Base-by-base conservation (phyloP, 306 rosid species). In the Sophora flavescens region DNA sequence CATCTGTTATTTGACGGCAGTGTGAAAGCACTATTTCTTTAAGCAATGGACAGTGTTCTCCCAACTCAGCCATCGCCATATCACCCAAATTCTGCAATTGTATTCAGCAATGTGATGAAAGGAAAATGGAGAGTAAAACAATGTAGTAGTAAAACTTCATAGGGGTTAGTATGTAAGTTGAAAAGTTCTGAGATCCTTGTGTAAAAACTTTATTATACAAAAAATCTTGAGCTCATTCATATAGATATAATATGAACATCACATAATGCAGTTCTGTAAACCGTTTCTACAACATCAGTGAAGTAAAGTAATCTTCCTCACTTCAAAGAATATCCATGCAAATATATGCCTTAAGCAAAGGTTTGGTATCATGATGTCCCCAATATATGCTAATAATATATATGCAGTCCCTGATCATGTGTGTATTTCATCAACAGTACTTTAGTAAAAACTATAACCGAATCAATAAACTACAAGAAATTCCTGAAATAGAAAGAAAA, bases 1-100 rank as follows among this genome's bases (percentile, higher is more conserved):
- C 92, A 52, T 95, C 98, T n/a, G 92, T 90, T 84, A 95, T 86
- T 83, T 82, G 92, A 54, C 91, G 94, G 89, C 99, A 95, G 83
- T 90, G 96, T 6, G 97, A 95, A 50, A 95, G 84, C 53, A 92
- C 90, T 62, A 92, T 70, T 47, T 95, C 97, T 74, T 82, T 89
- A 26, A 95, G 91, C 70, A 88, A 66, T 42, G 92, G 92, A 77
- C 97, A 95, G 70, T 90, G 87, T 84, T 92, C 91, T 68, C 99
- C 99, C 78, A 95, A 64, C 74, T 92, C 97, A 0, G 85, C 91
- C 97, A 95, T 81, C 64, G 93, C 94, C 87, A 89, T 77, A 74
- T 95, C 98, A 50, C 99, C 90, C 89, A 95, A 83, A 80, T 84
- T 84, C 99, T 95, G 90, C 86, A 72, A 53, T 78, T 48, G 42